A percentile compares a stretch with the other conserved stretches of the same genome.
Conservation (phyloP, 2,329 filamentous ascomycete species). For the Didymella exigua region DNA sequence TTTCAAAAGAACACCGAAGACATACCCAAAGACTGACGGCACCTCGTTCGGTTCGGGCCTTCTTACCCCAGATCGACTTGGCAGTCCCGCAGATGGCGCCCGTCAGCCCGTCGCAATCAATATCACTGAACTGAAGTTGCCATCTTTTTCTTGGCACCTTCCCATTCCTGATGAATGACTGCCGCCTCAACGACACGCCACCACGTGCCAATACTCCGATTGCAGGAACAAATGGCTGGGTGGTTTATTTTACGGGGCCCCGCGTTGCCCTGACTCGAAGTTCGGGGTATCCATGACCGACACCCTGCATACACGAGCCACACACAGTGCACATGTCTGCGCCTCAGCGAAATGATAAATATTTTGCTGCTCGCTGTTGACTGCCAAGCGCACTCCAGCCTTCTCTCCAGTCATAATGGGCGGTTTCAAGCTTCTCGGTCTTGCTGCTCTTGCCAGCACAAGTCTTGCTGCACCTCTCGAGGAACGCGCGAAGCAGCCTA, state of each 20-base stretch:
- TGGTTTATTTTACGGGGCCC: conserved; percentile 18
- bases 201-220: conserved; percentile 20
- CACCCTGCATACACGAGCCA: neutral
- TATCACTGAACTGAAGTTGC: neutral
- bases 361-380: neutral
- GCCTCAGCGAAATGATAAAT: conserved; percentile 10
- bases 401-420: conserved; percentile 18
- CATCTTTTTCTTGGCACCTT: conserved; percentile 12
- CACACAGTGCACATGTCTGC: neutral
- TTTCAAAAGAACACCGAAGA: neutral
- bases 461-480: conserved; percentile 26
- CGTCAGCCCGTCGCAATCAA: neutral
- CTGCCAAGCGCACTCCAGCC: conserved; percentile 2
- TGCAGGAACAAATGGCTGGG: conserved; percentile 32
- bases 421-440: conserved; percentile 21
- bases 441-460: conserved; percentile 22
- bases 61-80: conserved; percentile 7
- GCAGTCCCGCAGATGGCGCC: neutral
- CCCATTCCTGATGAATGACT: conserved; percentile 18
- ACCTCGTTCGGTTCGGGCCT: conserved; percentile 7
- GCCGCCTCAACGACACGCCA: conserved; percentile 9
- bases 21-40: neutral
- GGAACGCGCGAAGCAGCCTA: conserved; percentile 28
- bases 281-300: conserved; percentile 28
- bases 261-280: conserved; percentile 15